Evolutionary conservation across 441 rosid species (phyloP), one percentile per base, ranked within the genome.

Genomic region (Populus hybrid): DNA sequence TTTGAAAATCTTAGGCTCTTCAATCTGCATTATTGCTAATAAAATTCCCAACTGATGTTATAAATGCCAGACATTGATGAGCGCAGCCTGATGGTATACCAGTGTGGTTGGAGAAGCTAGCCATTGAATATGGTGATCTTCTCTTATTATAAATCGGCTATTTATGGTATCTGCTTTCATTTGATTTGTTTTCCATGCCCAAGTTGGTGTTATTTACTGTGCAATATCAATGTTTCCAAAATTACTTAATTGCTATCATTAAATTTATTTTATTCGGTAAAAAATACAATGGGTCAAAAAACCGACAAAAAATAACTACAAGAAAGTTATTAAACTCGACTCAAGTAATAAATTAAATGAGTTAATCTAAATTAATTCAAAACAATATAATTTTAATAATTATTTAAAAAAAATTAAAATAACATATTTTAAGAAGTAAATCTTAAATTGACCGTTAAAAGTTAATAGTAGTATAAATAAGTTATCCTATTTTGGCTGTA

Each of bases 221-320:
- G n/a, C 56, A 45, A 4, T 1, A 14, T 45, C 6, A 14, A 45
- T 4, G 56, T 12, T 14, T 45, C 6, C 0, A 14, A 14, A 45
- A 45, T 45, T 45, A 45, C 4, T 14, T 14, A 4, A 45, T 14
- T 14, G 6, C 6, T 0, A 4, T 0, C 56, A 4, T 45, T 45
- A 11, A 45, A 2, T 40, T 40, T 11, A 14, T 40, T 40, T 40
- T 40, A 10, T 40, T 10, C 11, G 4, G 14, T 40, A 40, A 40
- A 40, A 40, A 2, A 3, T n/a, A n/a, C 0, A 2, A 10, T 3
- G 11, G 0, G 4, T 40, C 1, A 40, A 9, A 0, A n/a, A 0
- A 40, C 36, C 1, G 0, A 0, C 0, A 33, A 33, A 6, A 1
- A 6, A 33, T 4, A 33, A 0, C 36, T 4, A 31, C 0, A 4